Conservation (phyloP, 2,329 filamentous ascomycete species). For the Monilinia vaccinii-corymbosi region DNA sequence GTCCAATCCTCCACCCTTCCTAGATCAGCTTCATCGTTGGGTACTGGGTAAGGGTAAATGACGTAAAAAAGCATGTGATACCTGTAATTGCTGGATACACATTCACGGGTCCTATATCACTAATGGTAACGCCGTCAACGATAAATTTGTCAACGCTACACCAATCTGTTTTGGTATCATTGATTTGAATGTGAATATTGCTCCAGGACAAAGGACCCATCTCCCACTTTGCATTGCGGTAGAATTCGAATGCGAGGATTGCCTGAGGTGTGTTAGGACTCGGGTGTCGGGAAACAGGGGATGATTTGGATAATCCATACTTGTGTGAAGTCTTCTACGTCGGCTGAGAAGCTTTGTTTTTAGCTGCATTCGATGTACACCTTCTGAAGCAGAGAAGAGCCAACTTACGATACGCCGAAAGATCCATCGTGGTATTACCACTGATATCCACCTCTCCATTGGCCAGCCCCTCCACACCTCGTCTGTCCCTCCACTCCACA, state of each 20-base stretch:
- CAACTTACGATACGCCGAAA: background rate
- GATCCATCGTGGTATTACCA: background rate
- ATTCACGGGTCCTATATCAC: background rate
- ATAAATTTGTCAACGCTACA: background rate
- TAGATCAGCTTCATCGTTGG: background rate
- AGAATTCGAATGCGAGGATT: background rate
- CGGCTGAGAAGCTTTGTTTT: background rate
- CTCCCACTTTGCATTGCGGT: background rate
- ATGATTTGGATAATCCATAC: background rate
- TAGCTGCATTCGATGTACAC: background rate
- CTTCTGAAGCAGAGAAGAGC: background rate
- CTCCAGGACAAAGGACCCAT: background rate
- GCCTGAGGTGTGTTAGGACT: background rate
- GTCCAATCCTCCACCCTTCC: too few relatives aligned
- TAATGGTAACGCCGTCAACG: background rate
- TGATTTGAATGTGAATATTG: background rate
- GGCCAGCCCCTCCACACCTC: background rate
- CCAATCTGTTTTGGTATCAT: background rate
- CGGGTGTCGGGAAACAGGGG: too few relatives aligned
- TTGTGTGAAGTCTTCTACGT: background rate
- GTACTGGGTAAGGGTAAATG: background rate
- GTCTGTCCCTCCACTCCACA: background rate
- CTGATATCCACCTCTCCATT: background rate
- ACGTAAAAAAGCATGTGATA: background rate
- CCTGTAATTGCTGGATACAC: background rate